Conservation (phyloP, 768 basidiomycete genomes). For the Termitomyces sp. region DNA sequence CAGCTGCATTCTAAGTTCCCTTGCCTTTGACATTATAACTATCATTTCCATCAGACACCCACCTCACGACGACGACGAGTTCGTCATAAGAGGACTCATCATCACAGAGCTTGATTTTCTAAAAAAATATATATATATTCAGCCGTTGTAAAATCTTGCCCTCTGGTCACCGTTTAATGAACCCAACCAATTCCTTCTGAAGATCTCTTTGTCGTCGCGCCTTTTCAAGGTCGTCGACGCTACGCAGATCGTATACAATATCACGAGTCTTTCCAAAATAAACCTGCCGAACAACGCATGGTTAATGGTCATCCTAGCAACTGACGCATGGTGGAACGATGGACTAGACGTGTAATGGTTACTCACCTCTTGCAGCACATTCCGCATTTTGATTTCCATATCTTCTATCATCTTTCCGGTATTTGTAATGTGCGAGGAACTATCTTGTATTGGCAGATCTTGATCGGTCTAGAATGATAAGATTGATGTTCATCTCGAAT, state of each 20-base stretch:
- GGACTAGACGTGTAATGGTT: not conserved
- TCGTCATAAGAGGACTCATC: not conserved
- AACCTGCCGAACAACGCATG: slow-evolving; percentile 39
- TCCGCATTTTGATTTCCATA: slow-evolving; percentile 99
- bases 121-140: too few relatives aligned
- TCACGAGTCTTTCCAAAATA: slow-evolving; percentile 98
- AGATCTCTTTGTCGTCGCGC: slow-evolving; percentile 77
- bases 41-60: not conserved
- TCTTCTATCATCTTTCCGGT: slow-evolving; percentile 97
- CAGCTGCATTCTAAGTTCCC: not conserved
- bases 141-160: not conserved
- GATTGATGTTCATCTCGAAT: not conserved
- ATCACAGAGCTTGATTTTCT: not conserved
- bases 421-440: slow-evolving; percentile 85
- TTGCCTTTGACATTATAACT: not conserved
- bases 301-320: not conserved
- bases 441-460: slow-evolving; percentile 77
- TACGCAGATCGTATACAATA: slow-evolving; percentile 88
- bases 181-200: slow-evolving; percentile 86
- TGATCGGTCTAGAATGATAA: slow-evolving; percentile 60
- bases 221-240: slow-evolving; percentile 79
- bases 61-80: not conserved
- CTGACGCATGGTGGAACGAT: not conserved
- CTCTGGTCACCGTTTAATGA: slow-evolving; percentile 64
- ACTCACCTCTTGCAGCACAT: slow-evolving; percentile 79